These are phyloP conservation scores for Herpetomonas samuelpessoai DNA, from an alignment of 208 protist genomes.

Conservation along the genomic window DNA sequence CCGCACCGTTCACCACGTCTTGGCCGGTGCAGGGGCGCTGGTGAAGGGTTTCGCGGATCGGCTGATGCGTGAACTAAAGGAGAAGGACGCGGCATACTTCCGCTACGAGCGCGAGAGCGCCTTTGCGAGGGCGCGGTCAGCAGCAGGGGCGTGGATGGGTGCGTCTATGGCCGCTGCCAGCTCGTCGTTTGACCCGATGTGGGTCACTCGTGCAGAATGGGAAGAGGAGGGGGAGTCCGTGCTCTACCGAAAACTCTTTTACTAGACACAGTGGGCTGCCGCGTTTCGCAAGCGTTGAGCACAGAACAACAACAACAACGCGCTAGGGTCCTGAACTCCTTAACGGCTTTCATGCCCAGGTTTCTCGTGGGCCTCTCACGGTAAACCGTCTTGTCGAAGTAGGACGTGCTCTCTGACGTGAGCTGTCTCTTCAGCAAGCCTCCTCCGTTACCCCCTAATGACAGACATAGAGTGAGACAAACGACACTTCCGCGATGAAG, in stretches of 20 bases:
- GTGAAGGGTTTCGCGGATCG: conserved; percentile 52
- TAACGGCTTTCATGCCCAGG: no score
- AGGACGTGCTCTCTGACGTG: no score
- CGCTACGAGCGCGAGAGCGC: conserved; percentile 60
- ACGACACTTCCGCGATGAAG: no score
- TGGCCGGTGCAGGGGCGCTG: conserved; percentile 50
- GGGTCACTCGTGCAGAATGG: conserved; percentile 72
- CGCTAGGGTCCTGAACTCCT: background rate
- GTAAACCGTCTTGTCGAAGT: no score
- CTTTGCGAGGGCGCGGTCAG: conserved; percentile 22
- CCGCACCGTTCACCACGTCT: conserved; percentile 62
- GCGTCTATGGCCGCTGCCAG: conserved; percentile 74
- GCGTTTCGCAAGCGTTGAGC: background rate
- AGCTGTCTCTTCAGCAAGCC: no score
- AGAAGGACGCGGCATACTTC: conserved; percentile 73
- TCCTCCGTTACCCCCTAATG: no score
- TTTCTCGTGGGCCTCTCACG: no score
- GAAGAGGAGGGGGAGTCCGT: conserved; percentile 68
- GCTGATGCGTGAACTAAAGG: conserved; percentile 53
- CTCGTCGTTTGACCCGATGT: conserved; percentile 75
- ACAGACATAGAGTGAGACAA: no score
- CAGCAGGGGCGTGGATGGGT: conserved; percentile 68
- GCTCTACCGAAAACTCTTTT: conserved; percentile 76
- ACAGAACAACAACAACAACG: conserved; percentile 1
- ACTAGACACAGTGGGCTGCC: conserved; percentile 15